Conservation (phyloP, 2,329 filamentous ascomycete genomes). For the Cercospora citrullina region DNA sequence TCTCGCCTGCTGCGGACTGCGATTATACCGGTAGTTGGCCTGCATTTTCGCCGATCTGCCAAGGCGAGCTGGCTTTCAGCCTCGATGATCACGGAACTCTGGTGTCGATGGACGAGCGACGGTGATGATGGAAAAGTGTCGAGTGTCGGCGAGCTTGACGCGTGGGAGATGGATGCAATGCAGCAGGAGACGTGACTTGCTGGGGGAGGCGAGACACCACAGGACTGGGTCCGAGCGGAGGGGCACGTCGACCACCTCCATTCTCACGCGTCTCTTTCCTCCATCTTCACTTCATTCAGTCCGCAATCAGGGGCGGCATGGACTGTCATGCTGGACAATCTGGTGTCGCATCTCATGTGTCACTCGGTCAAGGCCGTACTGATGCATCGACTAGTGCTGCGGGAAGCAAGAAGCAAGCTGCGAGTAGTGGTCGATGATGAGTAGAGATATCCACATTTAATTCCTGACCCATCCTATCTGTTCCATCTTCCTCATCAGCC, state of each 20-base stretch:
- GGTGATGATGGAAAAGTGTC: constrained; percentile 14
- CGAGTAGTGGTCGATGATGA: background rate
- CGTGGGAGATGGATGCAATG: constrained; percentile 1
- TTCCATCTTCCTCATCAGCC: background rate
- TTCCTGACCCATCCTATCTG: background rate
- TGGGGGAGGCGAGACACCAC: background rate
- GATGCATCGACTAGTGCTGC: background rate
- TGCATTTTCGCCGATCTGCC: constrained; percentile 43
- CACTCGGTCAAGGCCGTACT: background rate
- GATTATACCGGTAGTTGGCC: constrained; percentile 45
- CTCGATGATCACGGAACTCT: constrained; percentile 1
- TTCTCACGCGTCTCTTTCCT: background rate
- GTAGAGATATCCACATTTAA: constrained; percentile 6
- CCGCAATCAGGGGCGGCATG: background rate
- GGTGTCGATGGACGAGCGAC: constrained; percentile 7
- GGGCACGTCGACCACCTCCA: background rate
- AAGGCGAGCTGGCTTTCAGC: constrained; percentile 20
- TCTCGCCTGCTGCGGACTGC: constrained; percentile 34
- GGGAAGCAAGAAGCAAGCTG: background rate
- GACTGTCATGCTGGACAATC: background rate
- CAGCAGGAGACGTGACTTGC: constrained; percentile 5
- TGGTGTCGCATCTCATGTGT: background rate
- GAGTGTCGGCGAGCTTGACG: constrained; percentile 29
- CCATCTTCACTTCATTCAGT: background rate
- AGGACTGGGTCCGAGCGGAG: constrained; percentile 4